phyloP scores from a whole-genome alignment of 2,329 filamentous ascomycete species.

The Aureobasidium sp. region DNA sequence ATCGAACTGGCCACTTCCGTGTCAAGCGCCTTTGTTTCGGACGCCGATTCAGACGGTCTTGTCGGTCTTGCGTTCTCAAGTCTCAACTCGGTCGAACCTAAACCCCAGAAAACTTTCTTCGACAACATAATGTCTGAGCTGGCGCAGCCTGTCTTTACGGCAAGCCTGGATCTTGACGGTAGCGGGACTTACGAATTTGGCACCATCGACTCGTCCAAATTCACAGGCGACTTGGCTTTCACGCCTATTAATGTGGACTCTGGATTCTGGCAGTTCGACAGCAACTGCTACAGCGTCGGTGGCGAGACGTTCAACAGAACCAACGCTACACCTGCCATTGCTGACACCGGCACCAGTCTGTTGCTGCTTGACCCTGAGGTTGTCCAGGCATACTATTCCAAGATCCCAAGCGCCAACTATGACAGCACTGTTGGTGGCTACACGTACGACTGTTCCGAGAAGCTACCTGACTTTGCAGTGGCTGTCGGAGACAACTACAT shows the following conservation, averaged over 20 bases:
- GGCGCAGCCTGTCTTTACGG: constrained; percentile 61
- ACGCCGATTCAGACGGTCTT: constrained; percentile 58
- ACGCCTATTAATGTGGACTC: constrained; percentile 51
- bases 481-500: constrained; percentile 48
- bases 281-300: constrained; percentile 49
- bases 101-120: constrained; percentile 63
- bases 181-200: constrained; percentile 67
- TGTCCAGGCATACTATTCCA: constrained; percentile 34
- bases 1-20: constrained; percentile 57
- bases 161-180: constrained; percentile 53
- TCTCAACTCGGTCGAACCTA: constrained; percentile 57
- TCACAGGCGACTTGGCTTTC: constrained; percentile 54
- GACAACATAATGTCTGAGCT: constrained; percentile 58
- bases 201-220: constrained; percentile 55
- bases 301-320: constrained; percentile 49
- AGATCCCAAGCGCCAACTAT: constrained; percentile 32
- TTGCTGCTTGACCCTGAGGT: constrained; percentile 50
- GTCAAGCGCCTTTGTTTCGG: constrained; percentile 49
- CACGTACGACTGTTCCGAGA: constrained; percentile 35
- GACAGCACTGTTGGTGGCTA: constrained; percentile 34
- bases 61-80: constrained; percentile 59
- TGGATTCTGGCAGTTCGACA: constrained; percentile 64
- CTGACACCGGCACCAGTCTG: constrained; percentile 53
- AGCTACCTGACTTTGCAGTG: constrained; percentile 40
- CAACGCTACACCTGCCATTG: constrained; percentile 35